These are phyloP conservation scores for Fusarium solani-melongenae DNA, from an alignment of 2,329 filamentous ascomycete genomes.

Conservation along the genomic window DNA sequence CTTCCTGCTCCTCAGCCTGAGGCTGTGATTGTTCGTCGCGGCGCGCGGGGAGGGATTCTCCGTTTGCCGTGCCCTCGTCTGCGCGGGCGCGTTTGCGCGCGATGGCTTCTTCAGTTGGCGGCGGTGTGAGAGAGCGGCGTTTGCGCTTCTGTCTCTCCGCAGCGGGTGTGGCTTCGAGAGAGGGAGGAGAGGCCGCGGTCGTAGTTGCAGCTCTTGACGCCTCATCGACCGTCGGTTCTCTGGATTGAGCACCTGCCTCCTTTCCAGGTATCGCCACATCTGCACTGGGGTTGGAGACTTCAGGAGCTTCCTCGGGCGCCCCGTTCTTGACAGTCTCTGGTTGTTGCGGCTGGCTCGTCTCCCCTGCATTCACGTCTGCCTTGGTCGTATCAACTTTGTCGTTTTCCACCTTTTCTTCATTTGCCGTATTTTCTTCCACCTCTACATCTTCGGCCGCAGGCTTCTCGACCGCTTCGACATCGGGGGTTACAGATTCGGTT, in stretches of 20 bases:
- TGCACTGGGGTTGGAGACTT: not conserved
- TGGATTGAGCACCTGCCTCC: constrained; percentile 14
- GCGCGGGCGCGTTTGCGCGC: constrained; percentile 66
- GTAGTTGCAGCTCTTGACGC: constrained; percentile 21
- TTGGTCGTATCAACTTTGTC: not conserved
- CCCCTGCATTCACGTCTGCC: constrained; percentile 4
- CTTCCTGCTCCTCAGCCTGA: constrained; percentile 7
- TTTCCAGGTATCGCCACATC: constrained; percentile 16
- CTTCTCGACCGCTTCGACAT: constrained; percentile 8
- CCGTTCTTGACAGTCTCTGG: constrained; percentile 21
- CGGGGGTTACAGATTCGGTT: not conserved
- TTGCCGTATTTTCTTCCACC: not conserved
- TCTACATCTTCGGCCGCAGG: constrained; percentile 11
- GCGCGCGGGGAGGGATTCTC: constrained; percentile 8
- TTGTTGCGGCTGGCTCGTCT: constrained; percentile 8
- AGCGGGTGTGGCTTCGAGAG: constrained; percentile 18
- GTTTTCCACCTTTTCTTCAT: not conserved
- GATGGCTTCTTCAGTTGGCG: constrained; percentile 63
- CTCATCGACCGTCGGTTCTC: constrained; percentile 11
- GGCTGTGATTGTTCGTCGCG: constrained; percentile 26
- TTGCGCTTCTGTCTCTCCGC: constrained; percentile 69
- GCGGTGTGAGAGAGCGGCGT: constrained; percentile 72
- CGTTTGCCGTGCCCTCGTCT: constrained; percentile 41
- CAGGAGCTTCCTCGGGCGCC: constrained; percentile 10
- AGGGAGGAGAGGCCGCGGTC: constrained; percentile 11